Evolutionary conservation across 1,284 basidiomycete species (phyloP).

Genomic region (Naganishia cerealis): DNA sequence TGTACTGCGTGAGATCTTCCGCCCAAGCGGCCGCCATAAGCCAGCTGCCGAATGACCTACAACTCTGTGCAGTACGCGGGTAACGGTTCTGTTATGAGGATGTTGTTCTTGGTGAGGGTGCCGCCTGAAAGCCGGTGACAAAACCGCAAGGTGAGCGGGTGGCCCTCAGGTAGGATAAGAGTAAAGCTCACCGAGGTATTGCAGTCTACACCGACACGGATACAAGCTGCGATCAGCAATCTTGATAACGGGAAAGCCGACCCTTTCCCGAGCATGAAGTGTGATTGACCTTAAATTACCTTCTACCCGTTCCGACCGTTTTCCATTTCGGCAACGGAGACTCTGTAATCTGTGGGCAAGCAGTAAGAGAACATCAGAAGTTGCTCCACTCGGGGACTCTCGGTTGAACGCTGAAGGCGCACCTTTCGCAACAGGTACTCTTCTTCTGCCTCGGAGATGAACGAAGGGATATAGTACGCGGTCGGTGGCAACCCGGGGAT

Average conservation of each 20-base stretch:
- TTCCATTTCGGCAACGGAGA: constrained; percentile 63
- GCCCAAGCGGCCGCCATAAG: background rate
- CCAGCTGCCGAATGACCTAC: constrained; percentile 37
- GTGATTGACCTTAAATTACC: constrained; percentile 57
- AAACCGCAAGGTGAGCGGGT: background rate
- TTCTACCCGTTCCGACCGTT: constrained; percentile 67
- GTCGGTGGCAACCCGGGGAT: constrained; percentile 32
- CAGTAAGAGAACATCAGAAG: background rate
- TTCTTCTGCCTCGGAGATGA: constrained; percentile 77
- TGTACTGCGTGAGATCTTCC: constrained; percentile 11
- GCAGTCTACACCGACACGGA: constrained; percentile 59
- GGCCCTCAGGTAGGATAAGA: background rate
- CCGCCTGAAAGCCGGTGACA: constrained; percentile 42
- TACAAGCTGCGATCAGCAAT: constrained; percentile 17
- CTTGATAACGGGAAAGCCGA: background rate
- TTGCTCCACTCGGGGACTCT: no score
- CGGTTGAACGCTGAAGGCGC: constrained; percentile 23
- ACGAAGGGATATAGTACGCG: constrained; percentile 69
- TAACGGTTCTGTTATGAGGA: constrained; percentile 48
- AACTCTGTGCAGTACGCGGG: constrained; percentile 46
- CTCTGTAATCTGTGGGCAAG: constrained; percentile 16
- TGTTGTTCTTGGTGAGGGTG: constrained; percentile 47
- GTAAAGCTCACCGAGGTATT: constrained; percentile 70
- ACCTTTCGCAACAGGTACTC: constrained; percentile 73
- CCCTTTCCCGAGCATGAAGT: background rate